Evolutionary conservation across 768 basidiomycete genomes (phyloP).

Genomic region (Rhodosporidiobolus sp.): DNA sequence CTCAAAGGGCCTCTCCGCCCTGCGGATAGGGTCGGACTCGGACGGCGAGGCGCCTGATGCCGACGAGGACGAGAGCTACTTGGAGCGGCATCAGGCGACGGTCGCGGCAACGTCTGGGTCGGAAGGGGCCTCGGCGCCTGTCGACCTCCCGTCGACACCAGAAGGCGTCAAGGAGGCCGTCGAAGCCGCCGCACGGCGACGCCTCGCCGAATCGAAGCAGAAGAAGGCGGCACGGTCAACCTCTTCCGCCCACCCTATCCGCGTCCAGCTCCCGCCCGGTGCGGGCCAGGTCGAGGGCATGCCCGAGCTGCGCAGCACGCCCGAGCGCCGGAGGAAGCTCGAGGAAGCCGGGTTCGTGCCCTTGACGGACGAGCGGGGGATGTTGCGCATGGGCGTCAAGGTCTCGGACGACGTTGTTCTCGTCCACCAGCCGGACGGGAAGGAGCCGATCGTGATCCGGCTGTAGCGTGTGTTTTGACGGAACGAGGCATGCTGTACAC

Average conservation of each 20-base stretch:
- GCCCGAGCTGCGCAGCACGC: background rate
- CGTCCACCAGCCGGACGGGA: background rate
- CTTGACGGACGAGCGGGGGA: background rate
- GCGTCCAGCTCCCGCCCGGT: background rate
- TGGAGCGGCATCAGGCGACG: background rate
- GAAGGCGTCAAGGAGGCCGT: background rate
- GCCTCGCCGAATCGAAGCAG: background rate
- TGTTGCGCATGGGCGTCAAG: background rate
- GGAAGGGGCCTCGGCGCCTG: background rate
- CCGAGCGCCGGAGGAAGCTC: background rate
- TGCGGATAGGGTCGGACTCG: background rate
- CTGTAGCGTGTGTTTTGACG: too few relatives aligned
- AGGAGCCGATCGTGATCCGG: background rate
- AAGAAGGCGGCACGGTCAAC: background rate
- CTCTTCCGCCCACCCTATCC: background rate
- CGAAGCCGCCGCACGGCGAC: background rate
- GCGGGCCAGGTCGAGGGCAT: background rate
- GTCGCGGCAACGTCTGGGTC: too few relatives aligned
- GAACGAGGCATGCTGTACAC: too few relatives aligned
- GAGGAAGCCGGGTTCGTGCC: slow-evolving; percentile 5
- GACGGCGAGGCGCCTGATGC: background rate
- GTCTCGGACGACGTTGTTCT: background rate
- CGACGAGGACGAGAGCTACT: slow-evolving; percentile 1
- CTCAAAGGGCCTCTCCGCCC: too few relatives aligned
- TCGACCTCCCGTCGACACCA: background rate